phyloP scores from a whole-genome alignment of 805 yeast genomes.

The Saccharomycopsis sp. region DNA sequence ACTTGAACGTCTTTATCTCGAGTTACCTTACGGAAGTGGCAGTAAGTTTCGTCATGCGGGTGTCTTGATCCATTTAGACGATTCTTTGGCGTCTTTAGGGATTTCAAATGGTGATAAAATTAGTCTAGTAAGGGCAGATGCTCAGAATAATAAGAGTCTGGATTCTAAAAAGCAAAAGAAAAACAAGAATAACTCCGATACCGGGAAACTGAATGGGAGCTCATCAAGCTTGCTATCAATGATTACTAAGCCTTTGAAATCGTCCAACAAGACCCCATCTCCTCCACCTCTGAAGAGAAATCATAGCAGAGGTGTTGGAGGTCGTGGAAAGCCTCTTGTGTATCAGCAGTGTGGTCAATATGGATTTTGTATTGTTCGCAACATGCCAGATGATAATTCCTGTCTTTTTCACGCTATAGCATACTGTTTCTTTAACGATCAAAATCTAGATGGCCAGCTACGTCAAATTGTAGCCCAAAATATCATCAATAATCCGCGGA shows the following conservation, averaged over 20 bases:
- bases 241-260: neutral
- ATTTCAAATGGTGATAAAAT: neutral
- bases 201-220: neutral
- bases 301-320: neutral
- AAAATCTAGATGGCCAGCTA: constrained; percentile 41
- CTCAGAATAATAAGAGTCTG: neutral
- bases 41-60: neutral
- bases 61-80: neutral
- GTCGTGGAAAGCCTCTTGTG: neutral
- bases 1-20: neutral
- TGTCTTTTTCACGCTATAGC: constrained; percentile 66
- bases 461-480: constrained; percentile 45
- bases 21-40: neutral
- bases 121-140: neutral
- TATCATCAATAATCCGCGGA: constrained; percentile 37
- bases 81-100: neutral
- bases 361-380: constrained; percentile 41
- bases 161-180: neutral
- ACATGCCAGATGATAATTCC: constrained; percentile 72
- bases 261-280: neutral
- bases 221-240: neutral
- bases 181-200: neutral
- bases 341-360: neutral
- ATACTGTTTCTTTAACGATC: constrained; percentile 40
- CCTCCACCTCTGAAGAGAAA: neutral